These are phyloP conservation scores for Rhizopogon sp. DNA, from an alignment of 768 basidiomycete species.

Conservation along the genomic window DNA sequence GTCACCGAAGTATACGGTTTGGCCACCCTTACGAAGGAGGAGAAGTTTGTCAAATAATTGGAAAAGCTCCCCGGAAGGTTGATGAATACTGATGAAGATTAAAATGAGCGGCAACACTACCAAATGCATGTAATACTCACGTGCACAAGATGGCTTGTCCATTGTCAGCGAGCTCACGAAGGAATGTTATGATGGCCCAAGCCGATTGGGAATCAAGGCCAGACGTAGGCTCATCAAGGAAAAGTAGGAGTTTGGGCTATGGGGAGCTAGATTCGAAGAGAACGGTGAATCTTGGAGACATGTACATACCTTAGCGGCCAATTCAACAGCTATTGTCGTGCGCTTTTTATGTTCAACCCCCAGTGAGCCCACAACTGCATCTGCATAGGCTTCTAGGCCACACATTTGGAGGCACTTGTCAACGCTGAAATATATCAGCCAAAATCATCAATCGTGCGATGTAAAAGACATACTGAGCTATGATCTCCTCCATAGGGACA, in stretches of 20 bases:
- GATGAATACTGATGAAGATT: conserved; percentile 35
- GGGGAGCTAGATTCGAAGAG: not conserved
- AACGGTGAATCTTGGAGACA: not conserved
- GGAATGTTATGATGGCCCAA: conserved; percentile 75
- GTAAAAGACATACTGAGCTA: conserved; percentile 57
- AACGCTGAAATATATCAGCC: conserved; percentile 28
- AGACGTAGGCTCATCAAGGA: conserved; percentile 87
- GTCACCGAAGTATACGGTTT: conserved; percentile 65
- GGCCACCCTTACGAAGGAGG: conserved; percentile 72
- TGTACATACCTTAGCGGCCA: conserved; percentile 61
- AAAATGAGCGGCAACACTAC: not conserved
- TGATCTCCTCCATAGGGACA: conserved; percentile 66
- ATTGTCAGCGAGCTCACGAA: conserved; percentile 68
- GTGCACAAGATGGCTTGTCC: conserved; percentile 94
- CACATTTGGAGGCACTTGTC: conserved; percentile 56
- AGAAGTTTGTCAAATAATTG: conserved; percentile 76
- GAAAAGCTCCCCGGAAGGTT: conserved; percentile 81
- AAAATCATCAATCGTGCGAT: not conserved
- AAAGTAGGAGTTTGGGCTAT: conserved; percentile 73
- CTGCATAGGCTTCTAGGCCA: conserved; percentile 58
- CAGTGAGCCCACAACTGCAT: conserved; percentile 65
- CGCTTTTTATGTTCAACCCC: conserved; percentile 75
- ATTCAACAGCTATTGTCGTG: conserved; percentile 82
- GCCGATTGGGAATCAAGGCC: conserved; percentile 86
- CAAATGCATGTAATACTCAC: conserved; percentile 28